Conservation (phyloP, 495 filamentous ascomycete species). For the Podospora anserina region DNA sequence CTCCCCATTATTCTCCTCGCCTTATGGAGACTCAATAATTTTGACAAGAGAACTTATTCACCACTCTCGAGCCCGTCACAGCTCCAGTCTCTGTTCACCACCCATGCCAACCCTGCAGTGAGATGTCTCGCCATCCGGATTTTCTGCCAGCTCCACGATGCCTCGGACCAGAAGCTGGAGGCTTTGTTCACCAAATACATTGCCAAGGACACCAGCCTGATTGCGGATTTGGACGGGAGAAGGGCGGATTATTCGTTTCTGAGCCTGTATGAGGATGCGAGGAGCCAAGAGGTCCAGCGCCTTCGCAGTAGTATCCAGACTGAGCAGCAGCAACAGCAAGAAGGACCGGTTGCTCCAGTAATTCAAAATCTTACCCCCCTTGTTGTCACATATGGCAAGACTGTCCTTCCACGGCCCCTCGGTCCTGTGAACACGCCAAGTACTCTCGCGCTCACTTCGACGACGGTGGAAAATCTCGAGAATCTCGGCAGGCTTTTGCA, state of each 20-base stretch:
- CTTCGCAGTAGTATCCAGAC: conserved; percentile 39
- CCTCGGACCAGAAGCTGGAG: conserved; percentile 74
- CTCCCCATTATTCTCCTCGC: conserved; percentile 57
- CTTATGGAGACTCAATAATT: conserved; percentile 71
- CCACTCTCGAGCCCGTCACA: conserved; percentile 59
- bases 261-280: conserved; percentile 70
- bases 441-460: conserved; percentile 67
- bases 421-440: conserved; percentile 48
- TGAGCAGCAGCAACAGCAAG: conserved; percentile 5
- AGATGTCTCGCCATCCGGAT: conserved; percentile 79
- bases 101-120: conserved; percentile 53
- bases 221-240: conserved; percentile 71
- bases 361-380: conserved; percentile 41
- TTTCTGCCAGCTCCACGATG: conserved; percentile 72
- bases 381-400: conserved; percentile 51
- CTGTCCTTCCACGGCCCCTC: conserved; percentile 64
- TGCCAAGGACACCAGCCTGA: conserved; percentile 53
- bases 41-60: conserved; percentile 64
- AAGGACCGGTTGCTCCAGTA: neutral
- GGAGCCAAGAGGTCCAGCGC: conserved; percentile 41
- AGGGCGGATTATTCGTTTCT: conserved; percentile 82
- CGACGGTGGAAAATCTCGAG: conserved; percentile 65
- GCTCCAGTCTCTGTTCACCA: conserved; percentile 64
- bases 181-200: conserved; percentile 64
- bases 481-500: conserved; percentile 64